Base-by-base conservation (phyloP, 2,329 filamentous ascomycete species). In the Proliferodiscus dingleyae region DNA sequence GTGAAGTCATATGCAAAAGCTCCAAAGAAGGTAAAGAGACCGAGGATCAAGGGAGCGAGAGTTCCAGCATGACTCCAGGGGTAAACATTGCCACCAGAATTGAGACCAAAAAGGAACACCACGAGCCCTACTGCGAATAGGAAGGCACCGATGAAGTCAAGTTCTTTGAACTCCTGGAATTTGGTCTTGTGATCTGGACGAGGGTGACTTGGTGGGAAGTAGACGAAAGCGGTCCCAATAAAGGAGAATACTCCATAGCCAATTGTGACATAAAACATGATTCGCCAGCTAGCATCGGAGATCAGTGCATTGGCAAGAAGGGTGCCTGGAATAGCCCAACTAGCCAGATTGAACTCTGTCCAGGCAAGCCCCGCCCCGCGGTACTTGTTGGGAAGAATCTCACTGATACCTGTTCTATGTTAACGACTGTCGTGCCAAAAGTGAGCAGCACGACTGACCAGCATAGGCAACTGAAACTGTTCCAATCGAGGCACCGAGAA, bases 311-410 rank as follows among this genome's bases (percentile, higher is more conserved):
- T 64, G 24, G 65, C 64, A 63, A 49, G 19, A 1, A 53, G n/a
- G 47, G 22, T 59, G 50, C 39, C 56, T 50, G 43, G 58, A 44
- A 37, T 43, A 43, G 29, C 58, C 59, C 57, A 61, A 60, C 23
- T 52, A 44, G 22, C 51, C 40, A 38, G n/a, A 62, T 55, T 54
- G 46, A 64, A 57, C 43, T 62, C 58, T 15, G 59, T 61, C 58
- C 58, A 61, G 2, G 54, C 58, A 15, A 63, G 53, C 18, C 60
- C 60, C 15, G 57, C 52, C n/a, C 57, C 57, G 24, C 57, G 51
- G 2, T 66, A 73, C 54, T 73, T 73, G 58, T 73, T 73, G 1
- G 70, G 70, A 2, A 74, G 63, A 18, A 74, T 64, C 49, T 73
- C 70, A 5, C 70, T 68, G 6, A 73, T 64, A 6, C 67, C 69